Base-by-base conservation (phyloP, 768 basidiomycete genomes). In the Boletus huronensis region DNA sequence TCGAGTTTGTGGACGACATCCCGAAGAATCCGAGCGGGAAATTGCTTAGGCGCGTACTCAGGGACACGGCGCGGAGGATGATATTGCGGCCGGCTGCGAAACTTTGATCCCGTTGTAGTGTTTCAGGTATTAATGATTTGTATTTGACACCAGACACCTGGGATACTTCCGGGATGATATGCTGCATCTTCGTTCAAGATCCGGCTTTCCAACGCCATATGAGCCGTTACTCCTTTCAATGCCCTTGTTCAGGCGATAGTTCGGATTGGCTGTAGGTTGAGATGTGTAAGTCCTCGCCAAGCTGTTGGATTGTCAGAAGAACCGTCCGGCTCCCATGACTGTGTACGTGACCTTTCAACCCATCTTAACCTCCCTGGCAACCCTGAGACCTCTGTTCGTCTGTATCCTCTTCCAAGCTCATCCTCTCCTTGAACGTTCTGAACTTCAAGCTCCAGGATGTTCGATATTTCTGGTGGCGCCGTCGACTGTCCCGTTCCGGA, bases 1-100 rank as follows among this genome's bases (percentile, higher is more conserved):
- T 88, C 5, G 80, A 82, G 57, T 82, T 87, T 53, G 75, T 85
- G 25, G 79, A 85, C 41, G 69, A 64, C 2, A 79, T 88, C 38
- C 87, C 86, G 3, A 87, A 84, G 75, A 87, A 84, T 60, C 82
- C 85, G 3, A 84, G 83, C 23, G 86, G 87, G n/a, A 86, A 86
- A 65, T 75, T 85, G 43, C 75, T 84, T 31, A 67, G 81, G 43
- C 79, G 83, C 29, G 68, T 83, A 11, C 66, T 86, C 23, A 72
- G 83, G 34, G 82, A 82, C 21, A 64, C 72, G 56, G 84, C 82
- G 2, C 76, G 73, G 40, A 53, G 28, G 23, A 13, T 52, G 50
- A 58, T 28, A 28, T 13, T n/a, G 19, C 55, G 44, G 10, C 25
- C 45, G 1, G 60, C 50, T 40, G 63, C 68, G 39, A 75, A 68